Evolutionary conservation across 139 green algal species (phyloP), one percentile per base, ranked within the genome.

Genomic region (Chlorella sp.): DNA sequence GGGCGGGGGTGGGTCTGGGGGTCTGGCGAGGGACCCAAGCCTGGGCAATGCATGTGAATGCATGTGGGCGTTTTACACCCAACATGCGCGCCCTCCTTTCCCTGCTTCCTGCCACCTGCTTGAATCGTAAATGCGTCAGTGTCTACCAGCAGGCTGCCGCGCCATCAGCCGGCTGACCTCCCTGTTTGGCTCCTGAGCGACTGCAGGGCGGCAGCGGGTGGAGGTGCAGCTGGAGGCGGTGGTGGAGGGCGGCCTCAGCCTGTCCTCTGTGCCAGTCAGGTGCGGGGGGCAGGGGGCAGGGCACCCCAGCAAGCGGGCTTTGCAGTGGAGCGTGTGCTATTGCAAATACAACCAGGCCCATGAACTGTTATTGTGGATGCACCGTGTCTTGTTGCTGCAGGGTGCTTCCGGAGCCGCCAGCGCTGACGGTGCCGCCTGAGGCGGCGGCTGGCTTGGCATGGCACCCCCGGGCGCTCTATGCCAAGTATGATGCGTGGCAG

Each of bases 161-260:
- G n/a, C n/a, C n/a, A n/a, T n/a, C n/a, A n/a, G n/a, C n/a, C n/a
- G n/a, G n/a, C n/a, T n/a, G 44, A 51, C 51, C 21, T 15, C 51
- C 21, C 51, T 60, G 11, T 4, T 51, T 6, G 6, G 44, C 9
- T 6, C 9, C 63, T 20, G 20, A 5, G 20, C 26, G 11, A 71
- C 76, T 18, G 60, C 76, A 82, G 76, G 76, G 0, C 76, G 76
- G 18, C 76, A 82, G 76, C 76, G 76, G 11, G 76, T 82, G 57
- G 76, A 82, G 60, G 76, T 82, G 57, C 76, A 72, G 76, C 76
- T 82, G 36, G 76, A 82, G 60, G 76, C 41, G 4, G 38, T 72
- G 36, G 38, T 72, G 0, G 76, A 82, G 60, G 60, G 56, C 21
- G 13, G 60, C 76, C 36, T 82, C 36, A 63, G 41, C 32, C 76